Conservation (phyloP, 306 rosid species). For the Styphnolobium japonicum region DNA sequence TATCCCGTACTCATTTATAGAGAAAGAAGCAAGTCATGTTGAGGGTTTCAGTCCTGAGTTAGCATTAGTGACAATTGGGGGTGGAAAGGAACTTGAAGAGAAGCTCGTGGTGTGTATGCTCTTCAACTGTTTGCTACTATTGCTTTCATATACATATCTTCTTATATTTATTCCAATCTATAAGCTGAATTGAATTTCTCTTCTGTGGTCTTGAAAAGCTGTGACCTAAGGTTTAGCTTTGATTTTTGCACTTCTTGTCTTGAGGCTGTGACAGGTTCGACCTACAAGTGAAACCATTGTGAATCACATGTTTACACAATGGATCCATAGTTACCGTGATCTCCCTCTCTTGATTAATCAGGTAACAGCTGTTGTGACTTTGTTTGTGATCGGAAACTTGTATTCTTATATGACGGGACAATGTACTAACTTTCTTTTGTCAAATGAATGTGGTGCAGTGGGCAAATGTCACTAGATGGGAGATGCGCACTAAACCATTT, state of each 20-base stretch:
- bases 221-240: slow-evolving; percentile 75
- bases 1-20: slow-evolving; percentile 91
- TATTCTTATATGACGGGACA: background rate
- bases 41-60: slow-evolving; percentile 97
- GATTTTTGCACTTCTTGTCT: slow-evolving; percentile 77
- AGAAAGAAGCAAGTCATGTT: slow-evolving; percentile 98
- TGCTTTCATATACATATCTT: background rate
- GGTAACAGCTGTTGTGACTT: slow-evolving; percentile 38
- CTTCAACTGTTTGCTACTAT: background rate
- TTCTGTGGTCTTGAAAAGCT: slow-evolving; percentile 19
- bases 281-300: slow-evolving; percentile 96
- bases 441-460: slow-evolving; percentile 56
- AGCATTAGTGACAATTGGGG: slow-evolving; percentile 90
- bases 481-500: slow-evolving; percentile 97
- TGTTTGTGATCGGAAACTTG: background rate
- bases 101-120: slow-evolving; percentile 76
- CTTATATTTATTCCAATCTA: background rate
- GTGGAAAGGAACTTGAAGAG: slow-evolving; percentile 99
- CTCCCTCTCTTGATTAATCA: slow-evolving; percentile 93
- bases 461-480: slow-evolving; percentile 99
- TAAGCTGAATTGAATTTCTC: slow-evolving; percentile 7
- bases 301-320: slow-evolving; percentile 96
- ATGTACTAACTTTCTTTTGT: background rate
- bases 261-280: slow-evolving; percentile 97
- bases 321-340: slow-evolving; percentile 97